These are phyloP conservation scores for Ogataea saltuana DNA, from an alignment of 805 yeast genomes.

Conservation along the genomic window DNA sequence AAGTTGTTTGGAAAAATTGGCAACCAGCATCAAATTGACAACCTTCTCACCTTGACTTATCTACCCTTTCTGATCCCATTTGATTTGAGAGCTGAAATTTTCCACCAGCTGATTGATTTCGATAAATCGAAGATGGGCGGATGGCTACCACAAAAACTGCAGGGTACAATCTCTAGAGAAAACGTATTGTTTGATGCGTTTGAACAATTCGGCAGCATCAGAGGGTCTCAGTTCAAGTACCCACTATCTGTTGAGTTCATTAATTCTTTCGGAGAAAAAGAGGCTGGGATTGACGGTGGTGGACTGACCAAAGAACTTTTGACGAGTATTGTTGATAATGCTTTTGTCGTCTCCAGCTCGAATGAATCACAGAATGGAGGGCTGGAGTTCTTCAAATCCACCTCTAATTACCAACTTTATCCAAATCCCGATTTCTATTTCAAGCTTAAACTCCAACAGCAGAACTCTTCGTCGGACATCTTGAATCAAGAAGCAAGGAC, in stretches of 20 bases:
- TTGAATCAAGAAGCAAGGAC: conserved; percentile 26
- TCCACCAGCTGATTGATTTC: conserved; percentile 58
- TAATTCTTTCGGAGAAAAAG: conserved; percentile 68
- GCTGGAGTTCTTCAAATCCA: conserved; percentile 42
- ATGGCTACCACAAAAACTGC: conserved; percentile 28
- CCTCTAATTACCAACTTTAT: conserved; percentile 60
- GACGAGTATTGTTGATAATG: conserved; percentile 69
- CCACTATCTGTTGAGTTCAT: conserved; percentile 64
- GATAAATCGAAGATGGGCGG: conserved; percentile 43
- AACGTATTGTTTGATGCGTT: conserved; percentile 75
- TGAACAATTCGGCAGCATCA: conserved; percentile 48
- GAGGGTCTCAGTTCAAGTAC: conserved; percentile 58
- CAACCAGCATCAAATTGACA: conserved; percentile 30
- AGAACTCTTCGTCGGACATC: conserved; percentile 30
- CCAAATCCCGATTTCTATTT: conserved; percentile 60
- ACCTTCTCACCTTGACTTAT: conserved; percentile 54
- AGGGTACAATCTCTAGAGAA: conserved; percentile 67
- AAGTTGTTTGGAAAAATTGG: conserved; percentile 20
- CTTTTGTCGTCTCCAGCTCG: conserved; percentile 48
- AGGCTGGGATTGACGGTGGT: conserved; percentile 96
- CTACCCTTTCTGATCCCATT: conserved; percentile 84
- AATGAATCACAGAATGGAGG: conserved; percentile 28
- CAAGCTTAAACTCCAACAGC: conserved; percentile 29
- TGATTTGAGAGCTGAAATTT: conserved; percentile 67
- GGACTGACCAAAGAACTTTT: conserved; percentile 91